Evolutionary conservation across 164 flowering plant genomes (phyloP).

Genomic region (Stephania japonica): DNA sequence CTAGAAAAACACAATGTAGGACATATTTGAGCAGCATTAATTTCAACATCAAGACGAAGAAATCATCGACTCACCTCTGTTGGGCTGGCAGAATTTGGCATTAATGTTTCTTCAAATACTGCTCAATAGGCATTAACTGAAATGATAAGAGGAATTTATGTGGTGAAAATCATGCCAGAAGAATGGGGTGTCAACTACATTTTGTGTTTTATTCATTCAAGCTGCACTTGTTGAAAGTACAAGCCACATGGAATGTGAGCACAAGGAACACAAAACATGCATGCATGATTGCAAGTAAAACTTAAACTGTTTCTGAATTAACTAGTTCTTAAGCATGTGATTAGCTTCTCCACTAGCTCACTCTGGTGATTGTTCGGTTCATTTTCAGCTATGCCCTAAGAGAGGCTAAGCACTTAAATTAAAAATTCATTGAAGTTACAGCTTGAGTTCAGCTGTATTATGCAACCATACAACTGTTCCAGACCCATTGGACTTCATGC

Average conservation of each 20-base stretch:
- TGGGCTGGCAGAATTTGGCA: background rate
- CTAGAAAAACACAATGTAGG: no score
- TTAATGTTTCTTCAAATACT: background rate
- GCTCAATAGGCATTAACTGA: background rate
- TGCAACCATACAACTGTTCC: no score
- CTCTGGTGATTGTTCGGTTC: background rate
- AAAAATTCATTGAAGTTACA: no score
- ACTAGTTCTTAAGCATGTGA: constrained; percentile 1
- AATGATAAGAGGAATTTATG: background rate
- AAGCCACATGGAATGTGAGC: background rate
- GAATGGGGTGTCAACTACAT: background rate
- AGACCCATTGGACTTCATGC: no score
- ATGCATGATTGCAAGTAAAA: background rate
- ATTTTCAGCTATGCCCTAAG: background rate
- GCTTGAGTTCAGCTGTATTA: no score
- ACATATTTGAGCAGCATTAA: no score
- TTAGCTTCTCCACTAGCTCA: background rate
- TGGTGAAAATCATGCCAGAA: background rate
- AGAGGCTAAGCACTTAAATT: background rate
- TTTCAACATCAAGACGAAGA: background rate
- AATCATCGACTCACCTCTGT: background rate
- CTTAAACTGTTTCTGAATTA: background rate
- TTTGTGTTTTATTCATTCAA: constrained; percentile 1
- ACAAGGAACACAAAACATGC: background rate
- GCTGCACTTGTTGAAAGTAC: background rate